Evolutionary conservation across 2,329 filamentous ascomycete species (phyloP), one percentile per base, ranked within the genome.

Genomic region (Myriosclerotinia duriaeana): DNA sequence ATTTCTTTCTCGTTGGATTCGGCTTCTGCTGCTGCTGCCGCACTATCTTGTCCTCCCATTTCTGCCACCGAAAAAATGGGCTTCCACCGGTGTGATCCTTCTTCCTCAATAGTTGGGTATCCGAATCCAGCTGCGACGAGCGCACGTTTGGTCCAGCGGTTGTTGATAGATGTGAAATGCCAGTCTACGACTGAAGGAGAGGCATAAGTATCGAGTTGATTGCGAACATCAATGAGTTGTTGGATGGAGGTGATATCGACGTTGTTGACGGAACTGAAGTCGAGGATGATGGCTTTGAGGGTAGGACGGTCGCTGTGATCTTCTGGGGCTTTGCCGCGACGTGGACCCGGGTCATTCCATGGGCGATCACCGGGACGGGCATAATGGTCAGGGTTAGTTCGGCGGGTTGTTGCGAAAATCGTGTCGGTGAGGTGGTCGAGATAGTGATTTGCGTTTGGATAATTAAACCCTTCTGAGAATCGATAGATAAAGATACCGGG

Each of bases 401-500:
- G 89, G 48, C 90, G 87, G 2, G 93, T 96, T 68, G 88, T 80
- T 53, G 82, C 77, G 71, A 89, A 89, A 56, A 96, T 86, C 71
- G 87, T 85, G 2, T 83, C 79, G 2, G 87, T 85, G 61, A 96
- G 82, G 74, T 92, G 86, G 74, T 97, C 93, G 66, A 97, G 86
- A 70, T 96, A 93, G 76, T 92, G 89, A 74, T 92, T 92, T 26
- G 93, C 93, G 73, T 97, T 99, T 68, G 94, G 92, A 74, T 98
- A 99, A 79, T 95, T 96, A 83, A 96, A 97, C 53, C 93, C 92
- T 79, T 98, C 94, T 0, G 90, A 88, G 78, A 97, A 97, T 54
- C 94, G 88, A 80, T 96, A 98, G 75, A 98, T 96, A 79, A 98
- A 96, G 71, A 99, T 85, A 63, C 95, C 95, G 0, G 94, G 94